Evolutionary conservation across 805 yeast species (phyloP), one percentile per base, ranked within the genome.

Genomic region (Maudiozyma serrabonitensis): DNA sequence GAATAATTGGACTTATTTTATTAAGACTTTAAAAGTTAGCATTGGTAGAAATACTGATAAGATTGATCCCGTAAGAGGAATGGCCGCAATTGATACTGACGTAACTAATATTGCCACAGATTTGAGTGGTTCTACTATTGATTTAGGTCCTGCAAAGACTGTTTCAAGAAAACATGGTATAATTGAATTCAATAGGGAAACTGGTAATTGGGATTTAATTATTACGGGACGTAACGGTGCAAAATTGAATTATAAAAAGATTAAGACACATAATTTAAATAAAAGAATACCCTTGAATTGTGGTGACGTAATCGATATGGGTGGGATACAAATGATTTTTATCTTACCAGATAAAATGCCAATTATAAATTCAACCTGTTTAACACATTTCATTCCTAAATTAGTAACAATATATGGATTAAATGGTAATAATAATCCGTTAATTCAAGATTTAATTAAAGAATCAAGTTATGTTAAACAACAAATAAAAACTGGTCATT

Each of bases 281-380:
- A 55, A 69, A 11, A 72, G 80, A 6, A 74, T 81, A 13, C 75
- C 80, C 8, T 74, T 93, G 49, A 75, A 76, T 46, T 82, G 93
- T 1, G 99, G 99, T 16, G 84, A 89, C 43, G 81, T 93, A 13
- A 69, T 93, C 51, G 99, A 93, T 59, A 81, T 93, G 43, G 98
- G 98, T 11, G 96, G 96, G 6, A 87, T 95, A 11, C 98, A 93
- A 68, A 93, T 93, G 98, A 90, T 93, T 95, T 91, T 93, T 63
- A 89, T 91, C 35, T 71, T 91, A 54, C 98, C 98, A 1, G 96
- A 89, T 63, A 79, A 87, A 2, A 78, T 80, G 11, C 95, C 96
- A 3, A 69, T 66, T 39, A 74, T 89, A 8, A 75, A 84, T 6
- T 59, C 58, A n/a, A 51, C 52, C 43, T 58, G 70, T 2, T 51